phyloP scores from a whole-genome alignment of 2,329 filamentous ascomycete species.

The Ceratocystis diversiconidia region DNA sequence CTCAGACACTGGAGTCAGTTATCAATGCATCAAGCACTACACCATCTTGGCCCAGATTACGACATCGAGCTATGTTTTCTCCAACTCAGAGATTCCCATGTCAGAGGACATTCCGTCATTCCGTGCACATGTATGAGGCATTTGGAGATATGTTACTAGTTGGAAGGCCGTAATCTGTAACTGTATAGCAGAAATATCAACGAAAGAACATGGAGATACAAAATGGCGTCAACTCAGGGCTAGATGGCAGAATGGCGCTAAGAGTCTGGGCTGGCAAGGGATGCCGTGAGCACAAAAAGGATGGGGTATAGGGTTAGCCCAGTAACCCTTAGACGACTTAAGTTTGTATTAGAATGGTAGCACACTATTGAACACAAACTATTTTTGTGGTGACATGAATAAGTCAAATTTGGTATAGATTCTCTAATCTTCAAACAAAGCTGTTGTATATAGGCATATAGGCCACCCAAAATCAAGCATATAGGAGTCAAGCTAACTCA shows the following conservation, averaged over 20 bases:
- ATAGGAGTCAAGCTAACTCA: too few relatives aligned
- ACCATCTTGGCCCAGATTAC: neutral
- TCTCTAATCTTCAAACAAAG: too few relatives aligned
- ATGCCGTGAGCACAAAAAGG: too few relatives aligned
- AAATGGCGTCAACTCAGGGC: neutral
- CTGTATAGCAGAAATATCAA: neutral
- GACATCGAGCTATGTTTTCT: neutral
- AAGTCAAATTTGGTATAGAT: too few relatives aligned
- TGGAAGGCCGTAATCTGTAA: neutral
- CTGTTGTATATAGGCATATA: too few relatives aligned
- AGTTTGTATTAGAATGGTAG: too few relatives aligned
- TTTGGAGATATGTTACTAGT: neutral
- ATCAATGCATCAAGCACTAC: neutral
- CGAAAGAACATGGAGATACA: neutral
- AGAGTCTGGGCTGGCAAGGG: neutral
- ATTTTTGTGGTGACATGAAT: too few relatives aligned
- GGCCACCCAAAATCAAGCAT: too few relatives aligned
- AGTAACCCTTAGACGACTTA: too few relatives aligned
- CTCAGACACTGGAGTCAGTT: neutral
- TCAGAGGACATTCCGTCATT: neutral
- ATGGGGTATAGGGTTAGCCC: too few relatives aligned
- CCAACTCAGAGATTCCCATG: neutral
- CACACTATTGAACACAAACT: too few relatives aligned
- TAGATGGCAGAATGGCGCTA: neutral
- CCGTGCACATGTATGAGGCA: neutral